Conservation (phyloP, 192 early-diverging fungal genomes). For the Funneliformis mosseae region DNA sequence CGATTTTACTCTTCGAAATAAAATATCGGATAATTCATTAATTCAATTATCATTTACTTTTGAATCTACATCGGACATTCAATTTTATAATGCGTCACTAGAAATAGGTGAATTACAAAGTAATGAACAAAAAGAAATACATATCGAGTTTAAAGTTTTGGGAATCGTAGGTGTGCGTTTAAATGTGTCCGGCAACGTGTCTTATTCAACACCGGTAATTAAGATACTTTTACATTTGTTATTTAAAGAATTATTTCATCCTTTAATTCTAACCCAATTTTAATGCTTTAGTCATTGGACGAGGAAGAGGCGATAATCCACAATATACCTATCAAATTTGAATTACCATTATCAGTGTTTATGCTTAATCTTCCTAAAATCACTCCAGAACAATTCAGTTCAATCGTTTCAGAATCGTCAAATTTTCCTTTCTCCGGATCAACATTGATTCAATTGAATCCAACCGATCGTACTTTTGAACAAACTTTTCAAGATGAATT, state of each 20-base stretch:
- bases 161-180: constrained; percentile 35
- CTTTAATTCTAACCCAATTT: neutral
- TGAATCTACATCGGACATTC: constrained; percentile 33
- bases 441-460: constrained; percentile 41
- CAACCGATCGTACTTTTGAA: constrained; percentile 40
- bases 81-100: constrained; percentile 26
- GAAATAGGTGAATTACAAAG: constrained; percentile 39
- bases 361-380: constrained; percentile 48
- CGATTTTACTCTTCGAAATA: constrained; percentile 9
- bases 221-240: neutral
- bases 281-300: neutral
- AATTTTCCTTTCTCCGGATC: constrained; percentile 51
- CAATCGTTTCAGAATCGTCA: constrained; percentile 48
- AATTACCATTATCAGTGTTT: constrained; percentile 50
- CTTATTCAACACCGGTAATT: constrained; percentile 40
- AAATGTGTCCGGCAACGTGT: constrained; percentile 41
- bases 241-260: neutral
- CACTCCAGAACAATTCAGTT: constrained; percentile 50
- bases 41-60: constrained; percentile 20
- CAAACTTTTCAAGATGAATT: constrained; percentile 49
- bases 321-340: constrained; percentile 42
- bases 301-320: neutral
- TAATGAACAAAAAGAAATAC: constrained; percentile 31
- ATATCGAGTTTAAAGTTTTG: constrained; percentile 34
- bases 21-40: neutral